Evolutionary conservation across 2,329 filamentous ascomycete species (phyloP), one percentile per base, ranked within the genome.

Genomic region (Colletotrichum sojae): DNA sequence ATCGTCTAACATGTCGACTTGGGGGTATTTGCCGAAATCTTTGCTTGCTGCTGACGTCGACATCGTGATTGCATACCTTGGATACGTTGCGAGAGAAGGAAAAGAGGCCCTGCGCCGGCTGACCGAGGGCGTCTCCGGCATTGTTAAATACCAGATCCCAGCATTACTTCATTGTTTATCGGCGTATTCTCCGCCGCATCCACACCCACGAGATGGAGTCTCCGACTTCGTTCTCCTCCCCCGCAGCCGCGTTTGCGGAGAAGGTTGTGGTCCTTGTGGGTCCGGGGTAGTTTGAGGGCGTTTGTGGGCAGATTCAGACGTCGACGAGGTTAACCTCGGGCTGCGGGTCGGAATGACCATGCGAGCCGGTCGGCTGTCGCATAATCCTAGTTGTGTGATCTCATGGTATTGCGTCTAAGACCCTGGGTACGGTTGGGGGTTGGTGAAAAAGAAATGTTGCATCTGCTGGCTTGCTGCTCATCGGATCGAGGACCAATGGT

Each of bases 281-380:
- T 59, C 56, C 18, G 56, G 56, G 56, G 56, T 59, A 39, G n/a
- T 31, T 59, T n/a, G 27, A 48, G 43, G 25, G 48, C 22, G 43
- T 16, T 18, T n/a, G 45, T 59, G 22, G 56, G 22, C 56, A 49
- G 56, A 59, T 59, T 18, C n/a, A 16, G 22, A 39, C 27, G 31
- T 8, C 16, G 45, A 1, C 20, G 27, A 31, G 25, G 43, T 27
- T 12, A 27, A 18, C 25, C 27, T 31, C 27, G 25, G 25, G 18
- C 22, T 31, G 25, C 22, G 36, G 43, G 18, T 59, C 56, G 56
- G 56, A 48, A 49, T 13, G 2, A 27, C 16, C 56, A 36, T 15
- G 56, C 56, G 56, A 59, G 25, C 56, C 56, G 56, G 56, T 59
- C 43, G 56, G 56, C 43, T 59, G 40, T 57, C 56, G 56, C 56